These are phyloP conservation scores for Leccinum proliferum DNA, from an alignment of 1,284 basidiomycete genomes.

Conservation along the genomic window DNA sequence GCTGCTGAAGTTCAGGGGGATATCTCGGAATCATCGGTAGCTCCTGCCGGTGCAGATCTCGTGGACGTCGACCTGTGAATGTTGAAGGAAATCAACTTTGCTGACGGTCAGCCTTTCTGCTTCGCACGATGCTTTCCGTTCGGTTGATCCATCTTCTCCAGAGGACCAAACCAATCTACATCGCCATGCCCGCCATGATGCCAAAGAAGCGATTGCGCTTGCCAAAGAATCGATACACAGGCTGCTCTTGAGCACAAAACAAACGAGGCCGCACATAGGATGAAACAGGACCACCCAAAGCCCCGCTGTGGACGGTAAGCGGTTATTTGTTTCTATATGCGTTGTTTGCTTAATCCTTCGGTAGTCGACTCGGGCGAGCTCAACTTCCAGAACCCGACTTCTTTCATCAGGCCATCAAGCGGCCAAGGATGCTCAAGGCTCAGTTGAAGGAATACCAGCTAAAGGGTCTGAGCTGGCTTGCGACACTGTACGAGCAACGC, in stretches of 20 bases:
- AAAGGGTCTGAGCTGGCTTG: too few relatives aligned
- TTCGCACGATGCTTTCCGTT: background rate
- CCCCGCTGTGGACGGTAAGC: conserved; percentile 66
- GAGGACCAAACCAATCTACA: conserved; percentile 81
- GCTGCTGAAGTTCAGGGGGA: too few relatives aligned
- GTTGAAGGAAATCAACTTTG: conserved; percentile 87
- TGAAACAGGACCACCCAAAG: conserved; percentile 26
- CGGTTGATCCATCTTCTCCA: conserved; percentile 3
- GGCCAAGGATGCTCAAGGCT: conserved; percentile 96
- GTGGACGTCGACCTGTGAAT: conserved; percentile 44
- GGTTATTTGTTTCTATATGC: background rate
- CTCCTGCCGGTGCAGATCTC: conserved; percentile 56
- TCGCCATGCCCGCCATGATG: conserved; percentile 46
- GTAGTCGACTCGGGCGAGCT: conserved; percentile 93
- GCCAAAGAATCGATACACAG: conserved; percentile 81
- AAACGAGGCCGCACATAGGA: conserved; percentile 66
- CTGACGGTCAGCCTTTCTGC: conserved; percentile 63
- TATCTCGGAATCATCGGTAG: conserved; percentile 25
- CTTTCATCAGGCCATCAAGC: conserved; percentile 84
- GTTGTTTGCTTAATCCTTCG: conserved; percentile 4
- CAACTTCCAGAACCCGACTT: conserved; percentile 98
- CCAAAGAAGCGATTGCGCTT: conserved; percentile 83
- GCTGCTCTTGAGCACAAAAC: conserved; percentile 77
- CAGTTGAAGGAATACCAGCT: conserved; percentile 95
- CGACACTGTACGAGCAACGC: conserved; percentile 36